Conservation (phyloP, 1,284 basidiomycete genomes). For the Cutaneotrichosporon dermatis region DNA sequence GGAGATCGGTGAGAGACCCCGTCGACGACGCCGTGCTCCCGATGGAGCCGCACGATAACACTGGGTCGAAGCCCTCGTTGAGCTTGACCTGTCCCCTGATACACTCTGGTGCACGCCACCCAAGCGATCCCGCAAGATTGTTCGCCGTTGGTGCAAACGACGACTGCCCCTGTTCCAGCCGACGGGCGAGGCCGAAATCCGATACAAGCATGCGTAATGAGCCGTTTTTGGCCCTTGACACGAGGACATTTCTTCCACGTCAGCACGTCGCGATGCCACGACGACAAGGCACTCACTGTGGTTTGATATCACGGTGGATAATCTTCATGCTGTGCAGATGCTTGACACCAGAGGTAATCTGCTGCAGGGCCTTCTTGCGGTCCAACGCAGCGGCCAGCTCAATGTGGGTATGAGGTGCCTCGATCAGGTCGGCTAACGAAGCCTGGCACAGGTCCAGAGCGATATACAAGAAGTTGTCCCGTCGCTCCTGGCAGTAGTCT, state of each 20-base stretch:
- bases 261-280: slow-evolving; percentile 2
- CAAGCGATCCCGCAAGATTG: slow-evolving; percentile 74
- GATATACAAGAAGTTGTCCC: slow-evolving; percentile 91
- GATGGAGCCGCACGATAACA: slow-evolving; percentile 52
- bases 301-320: slow-evolving; percentile 96
- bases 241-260: slow-evolving; percentile 68
- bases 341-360: slow-evolving; percentile 81
- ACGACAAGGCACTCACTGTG: slow-evolving; percentile 55
- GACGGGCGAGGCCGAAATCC: slow-evolving; percentile 90
- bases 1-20: slow-evolving; percentile 22
- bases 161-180: slow-evolving; percentile 86
- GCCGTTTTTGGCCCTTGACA: slow-evolving; percentile 66
- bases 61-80: slow-evolving; percentile 65
- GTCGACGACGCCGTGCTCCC: slow-evolving; percentile 28
- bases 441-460: slow-evolving; percentile 95
- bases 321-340: slow-evolving; percentile 94
- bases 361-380: slow-evolving; percentile 78
- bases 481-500: slow-evolving; percentile 92
- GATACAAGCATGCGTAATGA: slow-evolving; percentile 83
- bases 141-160: slow-evolving; percentile 79
- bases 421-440: slow-evolving; percentile 87
- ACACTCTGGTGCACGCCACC: slow-evolving; percentile 93
- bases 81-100: slow-evolving; percentile 83
- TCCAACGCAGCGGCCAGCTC: slow-evolving; percentile 73
- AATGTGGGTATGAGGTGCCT: slow-evolving; percentile 60